Evolutionary conservation across 768 basidiomycete species (phyloP).

Genomic region (Rhodocollybia butyracea): DNA sequence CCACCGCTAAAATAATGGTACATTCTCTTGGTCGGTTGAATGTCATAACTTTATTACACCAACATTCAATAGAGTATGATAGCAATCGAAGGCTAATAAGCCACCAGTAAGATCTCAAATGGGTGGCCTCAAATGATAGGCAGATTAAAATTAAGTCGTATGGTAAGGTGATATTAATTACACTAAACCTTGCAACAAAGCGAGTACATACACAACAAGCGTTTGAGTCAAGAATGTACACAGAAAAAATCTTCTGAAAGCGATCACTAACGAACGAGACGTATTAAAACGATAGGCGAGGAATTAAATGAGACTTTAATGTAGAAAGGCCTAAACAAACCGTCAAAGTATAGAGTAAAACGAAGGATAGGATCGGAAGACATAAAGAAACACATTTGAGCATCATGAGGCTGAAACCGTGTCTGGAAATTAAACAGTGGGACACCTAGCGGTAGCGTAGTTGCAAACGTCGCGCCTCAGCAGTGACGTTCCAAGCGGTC

Average conservation of each 20-base stretch:
- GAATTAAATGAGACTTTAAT: neutral
- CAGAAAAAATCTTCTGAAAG: neutral
- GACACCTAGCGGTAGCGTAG: neutral
- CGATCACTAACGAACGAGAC: neutral
- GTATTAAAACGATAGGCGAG: neutral
- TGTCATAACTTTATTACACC: neutral
- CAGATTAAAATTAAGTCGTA: too few species aligned
- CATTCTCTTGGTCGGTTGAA: too few species aligned
- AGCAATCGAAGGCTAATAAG: neutral
- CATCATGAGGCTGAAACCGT: too few species aligned
- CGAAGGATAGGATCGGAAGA: neutral
- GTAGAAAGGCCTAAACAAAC: neutral
- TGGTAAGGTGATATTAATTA: too few species aligned
- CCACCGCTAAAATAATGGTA: too few species aligned
- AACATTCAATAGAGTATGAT: neutral
- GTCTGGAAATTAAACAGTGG: too few species aligned
- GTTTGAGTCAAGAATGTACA: neutral
- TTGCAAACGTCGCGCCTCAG: constrained; percentile 51
- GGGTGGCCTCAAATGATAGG: too few species aligned
- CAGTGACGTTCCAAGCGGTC: constrained; percentile 72
- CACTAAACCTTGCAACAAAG: too few species aligned
- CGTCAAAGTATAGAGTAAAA: neutral
- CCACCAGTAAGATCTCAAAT: neutral
- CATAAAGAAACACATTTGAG: too few species aligned
- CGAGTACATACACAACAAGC: neutral